Conservation (phyloP, 768 basidiomycete species). For the Pholiota molesta region DNA sequence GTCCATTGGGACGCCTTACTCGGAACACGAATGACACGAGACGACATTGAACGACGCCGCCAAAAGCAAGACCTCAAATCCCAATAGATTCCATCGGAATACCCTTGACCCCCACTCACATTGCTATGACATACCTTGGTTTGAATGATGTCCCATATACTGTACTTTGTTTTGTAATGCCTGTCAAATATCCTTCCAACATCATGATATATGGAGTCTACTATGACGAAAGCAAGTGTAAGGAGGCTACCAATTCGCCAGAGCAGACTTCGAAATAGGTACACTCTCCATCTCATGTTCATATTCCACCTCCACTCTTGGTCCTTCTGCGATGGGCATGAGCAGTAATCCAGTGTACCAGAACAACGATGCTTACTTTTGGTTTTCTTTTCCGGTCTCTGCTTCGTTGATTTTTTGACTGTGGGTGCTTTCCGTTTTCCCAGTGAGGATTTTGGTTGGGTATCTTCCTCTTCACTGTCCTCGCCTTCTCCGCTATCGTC, state of each 20-base stretch:
- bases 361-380: conserved; percentile 51
- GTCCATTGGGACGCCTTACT: conserved; percentile 90
- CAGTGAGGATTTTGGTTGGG: conserved; percentile 43
- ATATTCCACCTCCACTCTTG: conserved; percentile 94
- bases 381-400: conserved; percentile 61
- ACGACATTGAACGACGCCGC: conserved; percentile 60
- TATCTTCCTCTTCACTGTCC: conserved; percentile 39
- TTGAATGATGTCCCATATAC: conserved; percentile 5
- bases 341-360: background rate
- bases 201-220: background rate
- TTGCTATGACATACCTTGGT: background rate
- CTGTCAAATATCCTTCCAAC: background rate
- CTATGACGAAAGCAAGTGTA: background rate
- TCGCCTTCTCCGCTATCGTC: conserved; percentile 43
- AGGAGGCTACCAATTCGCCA: conserved; percentile 53
- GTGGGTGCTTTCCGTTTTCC: conserved; percentile 71
- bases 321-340: conserved; percentile 51
- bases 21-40: conserved; percentile 81
- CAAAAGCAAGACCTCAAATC: conserved; percentile 34
- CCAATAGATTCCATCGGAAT: background rate
- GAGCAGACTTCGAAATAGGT: conserved; percentile 52
- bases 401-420: conserved; percentile 44
- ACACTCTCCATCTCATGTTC: conserved; percentile 86
- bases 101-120: background rate
- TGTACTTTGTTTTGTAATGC: conserved; percentile 12